Conservation (phyloP, 225 moss, liverwort and hornwort species). For the Marchantia paleacea region DNA sequence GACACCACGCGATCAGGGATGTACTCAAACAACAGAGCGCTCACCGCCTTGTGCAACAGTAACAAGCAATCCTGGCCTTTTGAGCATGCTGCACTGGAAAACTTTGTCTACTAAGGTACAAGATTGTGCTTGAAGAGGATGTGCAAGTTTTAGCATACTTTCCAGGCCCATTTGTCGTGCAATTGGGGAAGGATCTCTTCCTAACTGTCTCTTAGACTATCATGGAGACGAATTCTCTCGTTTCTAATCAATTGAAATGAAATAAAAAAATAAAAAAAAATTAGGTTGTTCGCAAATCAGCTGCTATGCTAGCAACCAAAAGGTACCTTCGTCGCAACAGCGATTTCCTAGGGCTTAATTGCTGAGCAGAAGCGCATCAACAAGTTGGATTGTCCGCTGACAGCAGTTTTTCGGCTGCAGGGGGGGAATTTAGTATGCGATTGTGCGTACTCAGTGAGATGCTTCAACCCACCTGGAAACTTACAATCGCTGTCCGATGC, state of each 20-base stretch:
- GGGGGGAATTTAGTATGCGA: neutral
- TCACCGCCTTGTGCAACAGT: neutral
- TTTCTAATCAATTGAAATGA: too few relatives aligned
- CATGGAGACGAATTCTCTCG: too few relatives aligned
- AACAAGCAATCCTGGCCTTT: neutral
- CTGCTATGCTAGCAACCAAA: too few relatives aligned
- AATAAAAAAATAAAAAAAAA: too few relatives aligned
- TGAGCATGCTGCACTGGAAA: neutral
- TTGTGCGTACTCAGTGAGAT: neutral
- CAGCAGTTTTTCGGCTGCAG: neutral
- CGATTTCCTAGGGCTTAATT: neutral
- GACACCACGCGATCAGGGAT: neutral
- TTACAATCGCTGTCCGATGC: slow-evolving; percentile 9
- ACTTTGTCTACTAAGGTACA: too few relatives aligned
- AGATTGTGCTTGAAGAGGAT: too few relatives aligned
- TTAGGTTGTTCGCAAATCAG: too few relatives aligned
- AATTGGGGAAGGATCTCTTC: too few relatives aligned
- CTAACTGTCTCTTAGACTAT: too few relatives aligned
- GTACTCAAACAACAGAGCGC: neutral
- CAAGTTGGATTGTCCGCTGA: neutral
- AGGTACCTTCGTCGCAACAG: too few relatives aligned
- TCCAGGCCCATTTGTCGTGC: too few relatives aligned
- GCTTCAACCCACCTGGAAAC: slow-evolving; percentile 10
- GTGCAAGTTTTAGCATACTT: too few relatives aligned
- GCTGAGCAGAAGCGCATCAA: neutral